Base-by-base conservation (phyloP, 257 asterid genomes). In the Solanum clarkiae region DNA sequence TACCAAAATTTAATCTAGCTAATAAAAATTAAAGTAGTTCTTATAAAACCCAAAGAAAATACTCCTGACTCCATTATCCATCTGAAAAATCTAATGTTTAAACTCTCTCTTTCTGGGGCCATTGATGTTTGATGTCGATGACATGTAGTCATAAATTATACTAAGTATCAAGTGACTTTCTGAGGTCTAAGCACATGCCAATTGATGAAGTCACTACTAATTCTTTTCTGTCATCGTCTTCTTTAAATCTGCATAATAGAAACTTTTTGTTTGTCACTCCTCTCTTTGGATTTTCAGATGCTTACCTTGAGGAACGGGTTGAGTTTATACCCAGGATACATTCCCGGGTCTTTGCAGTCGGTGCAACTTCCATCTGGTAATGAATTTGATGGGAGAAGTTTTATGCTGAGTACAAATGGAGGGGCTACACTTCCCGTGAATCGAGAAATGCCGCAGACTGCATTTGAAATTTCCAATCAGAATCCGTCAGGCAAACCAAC, bases 251-350 rank as follows among this genome's bases (percentile, higher is more conserved):
- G 24, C 63, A 53, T 26, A 24, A 51, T 51, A 49, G 82, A 24
- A 77, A 5, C 26, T 77, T 42, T n/a, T 10, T 2, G 63, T 77
- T 77, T 26, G 63, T 77, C 26, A 36, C 42, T 77, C 16, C 82
- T 77, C 16, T 15, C 82, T 51, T 82, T 45, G 66, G 74, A 79
- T 86, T 85, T 87, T 87, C 95, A 96, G 99, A 94, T 94, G 97
- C 87, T 96, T 89, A 93, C 99, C 10, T 86, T 94, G 93, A 93
- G 98, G 91, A 96, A 94, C 15, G 99, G 98, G 84, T 83, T 94
- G 85, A 89, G 94, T 86, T 84, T 93, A 83, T 94, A 94, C 85
- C 98, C 97, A 3, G 90, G 91, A 42, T 92, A 91, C 87, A 82
- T 93, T 20, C 89, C 90, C 3, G 96, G 97, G 60, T 91, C 95